These are phyloP conservation scores for Tylopilus subfusipes DNA, from an alignment of 768 basidiomycete species.

Conservation along the genomic window DNA sequence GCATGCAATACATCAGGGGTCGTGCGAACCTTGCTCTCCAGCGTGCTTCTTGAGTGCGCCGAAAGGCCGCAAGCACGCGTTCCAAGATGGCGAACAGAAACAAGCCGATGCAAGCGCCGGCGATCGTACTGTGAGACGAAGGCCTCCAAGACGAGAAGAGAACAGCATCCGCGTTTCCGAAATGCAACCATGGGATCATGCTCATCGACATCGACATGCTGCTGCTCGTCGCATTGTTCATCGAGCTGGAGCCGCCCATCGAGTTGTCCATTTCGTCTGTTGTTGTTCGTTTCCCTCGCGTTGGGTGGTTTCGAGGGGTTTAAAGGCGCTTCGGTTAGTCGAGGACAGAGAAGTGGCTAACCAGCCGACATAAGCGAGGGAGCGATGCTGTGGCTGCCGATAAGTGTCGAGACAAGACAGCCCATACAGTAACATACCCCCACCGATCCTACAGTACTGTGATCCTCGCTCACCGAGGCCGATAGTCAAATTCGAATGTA, in stretches of 20 bases:
- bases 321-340: not conserved
- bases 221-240: not conserved
- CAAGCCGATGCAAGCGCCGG: conserved; percentile 74
- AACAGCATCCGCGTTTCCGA: conserved; percentile 57
- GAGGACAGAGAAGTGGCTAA: not conserved
- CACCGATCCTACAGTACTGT: no score
- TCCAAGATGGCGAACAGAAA: conserved; percentile 66
- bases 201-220: conserved; percentile 21
- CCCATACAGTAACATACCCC: no score
- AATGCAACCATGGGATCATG: conserved; percentile 59
- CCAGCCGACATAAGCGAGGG: not conserved
- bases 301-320: not conserved
- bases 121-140: conserved; percentile 60
- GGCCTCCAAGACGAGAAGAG: conserved; percentile 69
- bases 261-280: not conserved
- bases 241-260: not conserved
- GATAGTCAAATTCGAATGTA: no score
- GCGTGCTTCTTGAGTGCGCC: conserved; percentile 47
- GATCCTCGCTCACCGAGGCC: no score
- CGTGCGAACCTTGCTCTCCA: conserved; percentile 56
- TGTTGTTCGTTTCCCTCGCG: no score
- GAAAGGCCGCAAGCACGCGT: conserved; percentile 60
- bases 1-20: no score
- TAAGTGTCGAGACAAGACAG: not conserved
- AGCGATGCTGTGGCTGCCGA: not conserved